Base-by-base conservation (phyloP, 2,329 filamentous ascomycete species). In the Aspergillus japonicus region DNA sequence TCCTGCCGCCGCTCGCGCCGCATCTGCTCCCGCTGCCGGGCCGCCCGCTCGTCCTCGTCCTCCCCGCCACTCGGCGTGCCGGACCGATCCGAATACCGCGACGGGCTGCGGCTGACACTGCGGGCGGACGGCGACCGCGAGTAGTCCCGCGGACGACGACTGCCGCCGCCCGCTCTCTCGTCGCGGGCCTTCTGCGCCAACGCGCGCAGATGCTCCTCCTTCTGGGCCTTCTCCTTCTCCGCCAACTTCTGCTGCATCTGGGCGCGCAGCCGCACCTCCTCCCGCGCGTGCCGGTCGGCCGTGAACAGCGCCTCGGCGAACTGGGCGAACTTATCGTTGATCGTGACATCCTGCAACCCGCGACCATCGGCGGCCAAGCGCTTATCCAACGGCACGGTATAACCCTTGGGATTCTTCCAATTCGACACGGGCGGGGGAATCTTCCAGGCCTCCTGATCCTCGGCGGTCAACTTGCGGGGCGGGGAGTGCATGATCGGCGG, bases 361-460 rank as follows among this genome's bases (percentile, higher is more conserved):
- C 95, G 85, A 12, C 95, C 95, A 75, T 98, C 94, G 8, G 95
- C 94, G 19, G 95, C 95, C 67, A 99, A 80, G 72, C 95, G 89
- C 81, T 99, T 99, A 75, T 99, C 95, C 54, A 99, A 77, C 0
- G 95, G 92, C 1, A 99, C 91, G 0, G 95, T 99, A 73, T 96
- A 99, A 69, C 95, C 95, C 80, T 98, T 98, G 1, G 94, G 91
- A 75, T 99, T 99, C 85, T 99, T 99, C 95, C 95, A 99, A 76
- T 98, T 98, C 21, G 91, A 96, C 2, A 99, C 89, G 0, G 94
- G 91, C 2, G 94, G 92, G 0, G 88, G 88, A 33, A 91, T 97
- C 71, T 89, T 92, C 95, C 95, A 99, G 60, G 91, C 91, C 75
- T 98, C 95, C 76, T 98, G 94, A 69, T 99, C 95, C 74, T 96